Conservation (phyloP, 768 basidiomycete species). For the Xerocomellus chrysenteron region DNA sequence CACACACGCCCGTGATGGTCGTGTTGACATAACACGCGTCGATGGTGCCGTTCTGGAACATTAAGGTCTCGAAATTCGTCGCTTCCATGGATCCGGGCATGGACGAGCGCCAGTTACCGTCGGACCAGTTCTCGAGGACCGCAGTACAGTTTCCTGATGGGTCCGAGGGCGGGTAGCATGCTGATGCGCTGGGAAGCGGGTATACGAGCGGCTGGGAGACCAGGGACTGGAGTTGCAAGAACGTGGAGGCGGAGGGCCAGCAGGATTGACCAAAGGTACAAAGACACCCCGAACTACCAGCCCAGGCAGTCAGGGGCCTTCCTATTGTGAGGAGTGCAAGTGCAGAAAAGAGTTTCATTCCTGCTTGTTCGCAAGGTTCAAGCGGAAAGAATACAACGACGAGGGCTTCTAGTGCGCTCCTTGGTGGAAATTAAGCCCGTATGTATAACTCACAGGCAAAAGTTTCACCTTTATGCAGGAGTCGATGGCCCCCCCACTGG, state of each 20-base stretch:
- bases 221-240: constrained; percentile 14
- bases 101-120: constrained; percentile 43
- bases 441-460: no score
- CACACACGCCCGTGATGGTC: constrained; percentile 18
- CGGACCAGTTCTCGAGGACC: constrained; percentile 24
- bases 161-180: constrained; percentile 12
- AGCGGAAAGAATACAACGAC: background rate
- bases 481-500: no score
- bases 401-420: no score
- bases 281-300: constrained; percentile 7
- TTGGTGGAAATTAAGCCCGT: no score
- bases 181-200: constrained; percentile 18
- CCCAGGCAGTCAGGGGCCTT: background rate
- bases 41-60: constrained; percentile 45
- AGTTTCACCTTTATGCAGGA: no score
- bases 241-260: no score
- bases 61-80: constrained; percentile 35
- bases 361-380: background rate
- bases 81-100: constrained; percentile 42
- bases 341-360: background rate
- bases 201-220: constrained; percentile 18
- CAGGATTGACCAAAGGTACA: constrained; percentile 19
- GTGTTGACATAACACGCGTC: constrained; percentile 36
- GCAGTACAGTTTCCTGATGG: constrained; percentile 40
- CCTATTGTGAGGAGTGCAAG: background rate